A percentile compares a stretch with the other conserved stretches of the same genome.
Conservation (phyloP, 2,329 filamentous ascomycete species). For the Fusarium metavorans region DNA sequence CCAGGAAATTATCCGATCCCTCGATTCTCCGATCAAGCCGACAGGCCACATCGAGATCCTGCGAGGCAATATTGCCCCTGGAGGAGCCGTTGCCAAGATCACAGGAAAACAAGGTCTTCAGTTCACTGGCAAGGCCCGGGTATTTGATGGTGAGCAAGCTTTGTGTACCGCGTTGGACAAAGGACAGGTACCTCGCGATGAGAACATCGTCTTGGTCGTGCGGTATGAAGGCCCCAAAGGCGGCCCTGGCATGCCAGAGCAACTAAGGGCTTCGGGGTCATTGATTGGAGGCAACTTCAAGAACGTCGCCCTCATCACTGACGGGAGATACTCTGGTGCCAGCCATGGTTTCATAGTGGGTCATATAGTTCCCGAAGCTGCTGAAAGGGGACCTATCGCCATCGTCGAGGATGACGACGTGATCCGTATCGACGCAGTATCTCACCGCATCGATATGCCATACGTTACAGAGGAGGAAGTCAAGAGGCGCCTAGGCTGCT, state of each 20-base stretch:
- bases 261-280: conserved; percentile 85
- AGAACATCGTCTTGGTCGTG: conserved; percentile 86
- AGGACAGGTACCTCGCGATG: conserved; percentile 61
- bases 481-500: not conserved
- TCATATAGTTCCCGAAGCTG: conserved; percentile 90
- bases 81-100: conserved; percentile 92
- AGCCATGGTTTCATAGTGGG: conserved; percentile 93
- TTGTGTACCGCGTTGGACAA: conserved; percentile 82
- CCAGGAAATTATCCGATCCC: conserved; percentile 86
- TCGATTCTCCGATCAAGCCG: conserved; percentile 78
- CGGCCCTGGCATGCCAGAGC: conserved; percentile 94
- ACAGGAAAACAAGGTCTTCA: conserved; percentile 89
- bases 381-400: conserved; percentile 86
- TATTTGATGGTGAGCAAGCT: conserved; percentile 87
- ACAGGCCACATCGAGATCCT: conserved; percentile 90
- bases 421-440: conserved; percentile 81
- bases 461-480: not conserved
- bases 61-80: conserved; percentile 85
- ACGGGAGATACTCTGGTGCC: conserved; percentile 69
- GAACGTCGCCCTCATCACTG: conserved; percentile 87
- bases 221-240: conserved; percentile 93
- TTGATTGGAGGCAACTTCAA: conserved; percentile 90
- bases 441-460: not conserved
- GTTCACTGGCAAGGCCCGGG: conserved; percentile 82
- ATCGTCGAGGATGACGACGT: conserved; percentile 82